Conservation (phyloP, 2,329 filamentous ascomycete species). For the Epichloe scottii region DNA sequence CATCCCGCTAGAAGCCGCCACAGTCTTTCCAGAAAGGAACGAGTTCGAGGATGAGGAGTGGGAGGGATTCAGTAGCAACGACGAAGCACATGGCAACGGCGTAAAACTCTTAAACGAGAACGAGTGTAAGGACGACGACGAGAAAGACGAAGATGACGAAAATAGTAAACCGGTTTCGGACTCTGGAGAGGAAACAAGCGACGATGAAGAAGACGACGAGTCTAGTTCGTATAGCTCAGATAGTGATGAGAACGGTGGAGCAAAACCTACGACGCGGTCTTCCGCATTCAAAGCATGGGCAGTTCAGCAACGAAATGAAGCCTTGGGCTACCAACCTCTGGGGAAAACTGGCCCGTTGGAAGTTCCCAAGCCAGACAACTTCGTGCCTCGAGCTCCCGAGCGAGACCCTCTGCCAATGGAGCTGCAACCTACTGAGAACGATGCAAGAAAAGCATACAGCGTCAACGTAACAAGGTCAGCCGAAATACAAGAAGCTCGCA, state of each 20-base stretch:
- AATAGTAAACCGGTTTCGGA: constrained; percentile 18
- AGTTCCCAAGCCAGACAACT: constrained; percentile 47
- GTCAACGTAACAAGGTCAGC: constrained; percentile 57
- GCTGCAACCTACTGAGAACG: constrained; percentile 46
- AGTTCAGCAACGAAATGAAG: constrained; percentile 70
- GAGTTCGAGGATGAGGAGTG: constrained; percentile 38
- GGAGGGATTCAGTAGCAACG: constrained; percentile 47
- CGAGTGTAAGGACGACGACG: constrained; percentile 15
- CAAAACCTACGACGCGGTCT: constrained; percentile 21
- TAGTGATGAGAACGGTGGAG: constrained; percentile 15
- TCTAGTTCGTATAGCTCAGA: constrained; percentile 19
- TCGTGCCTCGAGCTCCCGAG: constrained; percentile 54
- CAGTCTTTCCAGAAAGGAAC: constrained; percentile 22
- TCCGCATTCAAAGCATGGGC: constrained; percentile 93
- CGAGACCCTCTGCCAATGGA: constrained; percentile 59
- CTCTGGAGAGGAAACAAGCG: constrained; percentile 13
- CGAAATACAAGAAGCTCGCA: constrained; percentile 64
- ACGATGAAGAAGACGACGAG: constrained; percentile 19
- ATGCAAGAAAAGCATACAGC: constrained; percentile 60
- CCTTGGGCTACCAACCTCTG: constrained; percentile 51
- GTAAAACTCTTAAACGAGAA: constrained; percentile 10
- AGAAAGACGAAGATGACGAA: constrained; percentile 11
- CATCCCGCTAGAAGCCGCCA: constrained; percentile 30
- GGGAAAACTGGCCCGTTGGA: constrained; percentile 30
- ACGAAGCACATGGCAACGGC: constrained; percentile 15